These are phyloP conservation scores for Fomitopsis schrenkii DNA, from an alignment of 1,284 basidiomycete species.

Conservation along the genomic window DNA sequence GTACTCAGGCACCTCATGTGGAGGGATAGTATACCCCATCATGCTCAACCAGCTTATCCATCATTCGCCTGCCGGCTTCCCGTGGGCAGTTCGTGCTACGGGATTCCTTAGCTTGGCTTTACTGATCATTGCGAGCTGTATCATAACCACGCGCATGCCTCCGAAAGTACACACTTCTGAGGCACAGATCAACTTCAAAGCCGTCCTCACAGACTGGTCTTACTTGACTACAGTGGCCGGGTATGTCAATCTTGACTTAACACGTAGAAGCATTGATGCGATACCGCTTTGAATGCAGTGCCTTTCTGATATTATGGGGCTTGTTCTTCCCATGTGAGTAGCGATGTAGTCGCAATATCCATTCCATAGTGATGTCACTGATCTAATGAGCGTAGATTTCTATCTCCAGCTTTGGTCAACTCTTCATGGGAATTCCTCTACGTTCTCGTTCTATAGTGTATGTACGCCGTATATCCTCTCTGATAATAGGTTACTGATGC, in stretches of 20 bases:
- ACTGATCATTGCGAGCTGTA: constrained; percentile 9
- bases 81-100: constrained; percentile 20
- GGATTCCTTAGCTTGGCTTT: constrained; percentile 11
- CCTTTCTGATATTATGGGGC: constrained; percentile 4
- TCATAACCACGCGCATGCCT: constrained; percentile 5
- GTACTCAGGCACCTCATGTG: constrained; percentile 18
- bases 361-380: neutral
- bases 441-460: neutral
- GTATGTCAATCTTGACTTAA: constrained; percentile 15
- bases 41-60: constrained; percentile 28
- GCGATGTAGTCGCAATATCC: neutral
- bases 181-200: constrained; percentile 4
- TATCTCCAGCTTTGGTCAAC: neutral
- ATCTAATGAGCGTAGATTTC: neutral
- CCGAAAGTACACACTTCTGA: neutral
- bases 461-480: neutral
- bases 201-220: constrained; percentile 14
- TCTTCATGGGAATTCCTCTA: neutral
- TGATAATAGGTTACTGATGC: constrained; percentile 11
- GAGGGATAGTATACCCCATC: constrained; percentile 26
- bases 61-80: constrained; percentile 12
- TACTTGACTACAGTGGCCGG: constrained; percentile 15
- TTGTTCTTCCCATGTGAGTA: constrained; percentile 10
- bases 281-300: neutral
- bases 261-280: constrained; percentile 8